Percentiles rank a stretch among this genome's conserved stretches.
Conservation (phyloP, 768 basidiomycete genomes). For the Lactifluus subvellereus region DNA sequence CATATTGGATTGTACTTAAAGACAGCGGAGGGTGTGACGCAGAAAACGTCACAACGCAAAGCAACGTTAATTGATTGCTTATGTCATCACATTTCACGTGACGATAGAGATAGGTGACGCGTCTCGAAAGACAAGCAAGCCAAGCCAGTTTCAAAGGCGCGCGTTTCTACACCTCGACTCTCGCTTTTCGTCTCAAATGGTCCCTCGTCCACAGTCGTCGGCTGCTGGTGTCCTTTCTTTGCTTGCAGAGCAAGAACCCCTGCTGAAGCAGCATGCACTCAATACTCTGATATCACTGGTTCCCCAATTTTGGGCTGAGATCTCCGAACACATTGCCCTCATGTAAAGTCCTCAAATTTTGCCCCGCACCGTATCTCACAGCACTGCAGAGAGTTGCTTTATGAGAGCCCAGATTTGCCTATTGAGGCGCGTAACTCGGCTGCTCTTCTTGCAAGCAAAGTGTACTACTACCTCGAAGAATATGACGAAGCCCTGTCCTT, state of each 20-base stretch:
- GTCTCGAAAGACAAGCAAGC: conserved; percentile 26
- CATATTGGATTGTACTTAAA: conserved; percentile 23
- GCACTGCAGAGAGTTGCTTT: conserved; percentile 70
- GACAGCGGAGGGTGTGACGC: conserved; percentile 15
- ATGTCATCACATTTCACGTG: conserved; percentile 10
- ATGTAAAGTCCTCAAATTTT: conserved; percentile 56
- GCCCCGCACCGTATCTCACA: conserved; percentile 8
- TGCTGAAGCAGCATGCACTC: conserved; percentile 90
- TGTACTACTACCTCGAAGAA: conserved; percentile 94
- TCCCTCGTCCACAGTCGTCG: conserved; percentile 68
- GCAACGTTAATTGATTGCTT: neutral
- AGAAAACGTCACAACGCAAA: neutral
- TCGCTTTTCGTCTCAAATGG: conserved; percentile 41
- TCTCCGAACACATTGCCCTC: conserved; percentile 85
- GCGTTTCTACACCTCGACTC: conserved; percentile 16
- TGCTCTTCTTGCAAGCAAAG: conserved; percentile 92
- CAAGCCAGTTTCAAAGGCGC: conserved; percentile 1
- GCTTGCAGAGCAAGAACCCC: conserved; percentile 79
- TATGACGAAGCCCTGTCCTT: conserved; percentile 95
- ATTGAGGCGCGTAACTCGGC: conserved; percentile 73
- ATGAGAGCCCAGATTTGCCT: conserved; percentile 76
- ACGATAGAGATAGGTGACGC: conserved; percentile 32
- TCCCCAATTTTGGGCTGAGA: conserved; percentile 97
- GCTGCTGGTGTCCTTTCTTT: conserved; percentile 89
- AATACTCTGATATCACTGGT: conserved; percentile 76